These are phyloP conservation scores for Amoebophrya sp. DNA, from an alignment of 169 alveolate species.

Conservation along the genomic window DNA sequence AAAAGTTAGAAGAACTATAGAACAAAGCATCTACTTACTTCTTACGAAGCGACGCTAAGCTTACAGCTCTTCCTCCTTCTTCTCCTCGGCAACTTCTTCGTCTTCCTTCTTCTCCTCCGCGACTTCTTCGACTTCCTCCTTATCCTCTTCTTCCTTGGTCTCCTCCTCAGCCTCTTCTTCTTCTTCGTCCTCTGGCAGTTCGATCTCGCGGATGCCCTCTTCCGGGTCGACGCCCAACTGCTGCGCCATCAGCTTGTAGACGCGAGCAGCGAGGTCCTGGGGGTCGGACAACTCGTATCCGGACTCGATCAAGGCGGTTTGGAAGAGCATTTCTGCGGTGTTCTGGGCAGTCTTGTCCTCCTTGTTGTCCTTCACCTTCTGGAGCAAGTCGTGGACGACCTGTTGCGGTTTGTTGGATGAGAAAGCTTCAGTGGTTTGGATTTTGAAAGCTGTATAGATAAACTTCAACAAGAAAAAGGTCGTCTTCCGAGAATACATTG, in stretches of 20 bases:
- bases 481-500: neutral
- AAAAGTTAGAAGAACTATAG: no score
- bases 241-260: constrained; percentile 49
- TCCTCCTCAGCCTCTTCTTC: constrained; percentile 27
- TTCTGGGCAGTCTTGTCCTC: constrained; percentile 21
- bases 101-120: constrained; percentile 45
- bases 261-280: constrained; percentile 42
- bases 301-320: constrained; percentile 54
- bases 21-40: no score
- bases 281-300: constrained; percentile 57
- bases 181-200: constrained; percentile 19
- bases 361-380: neutral
- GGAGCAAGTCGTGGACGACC: neutral
- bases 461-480: neutral
- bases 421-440: neutral
- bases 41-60: no score
- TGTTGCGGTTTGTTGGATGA: neutral
- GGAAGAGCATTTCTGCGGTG: constrained; percentile 51
- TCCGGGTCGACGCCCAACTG: constrained; percentile 42
- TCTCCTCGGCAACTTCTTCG: constrained; percentile 37
- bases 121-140: constrained; percentile 40
- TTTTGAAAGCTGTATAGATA: neutral
- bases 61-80: constrained; percentile 41
- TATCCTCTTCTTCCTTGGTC: neutral
- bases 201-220: constrained; percentile 27